Evolutionary conservation across 1,284 basidiomycete species (phyloP), one percentile per base, ranked within the genome.

Genomic region (Marasmius tenuissimus): DNA sequence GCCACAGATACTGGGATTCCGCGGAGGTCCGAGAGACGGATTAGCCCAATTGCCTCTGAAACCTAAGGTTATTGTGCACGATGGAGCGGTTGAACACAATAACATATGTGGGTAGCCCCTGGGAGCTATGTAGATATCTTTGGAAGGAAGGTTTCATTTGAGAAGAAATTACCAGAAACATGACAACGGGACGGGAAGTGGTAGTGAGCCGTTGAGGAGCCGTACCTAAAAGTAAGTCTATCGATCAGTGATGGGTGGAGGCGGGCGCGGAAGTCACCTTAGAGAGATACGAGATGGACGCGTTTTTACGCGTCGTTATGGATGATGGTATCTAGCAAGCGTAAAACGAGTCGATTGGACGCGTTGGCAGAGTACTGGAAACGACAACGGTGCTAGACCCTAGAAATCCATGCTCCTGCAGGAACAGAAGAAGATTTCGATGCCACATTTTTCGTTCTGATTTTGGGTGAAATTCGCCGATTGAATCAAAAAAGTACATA

Each of bases 251-350:
- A 49, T 49, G 48, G 48, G 48, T 8, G 34, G 50, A 5, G 22
- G 50, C 16, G n/a, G 34, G 16, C 20, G 34, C 34, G 50, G 16
- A 51, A 27, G 27, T 38, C 12, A 16, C 52, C n/a, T 5, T n/a
- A 35, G 38, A 18, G 18, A 10, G 35, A 18, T 54, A 35, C 18
- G 12, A 18, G 27, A 54, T 61, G 37, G 59, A 61, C 62, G 62
- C 62, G 62, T 63, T 45, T 63, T 61, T 54, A 63, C 62, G 62
- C 59, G 62, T 61, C 56, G 50, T 61, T 63, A 63, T 57, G 59
- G 58, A 57, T 20, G 27, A 38, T 34, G 20, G 34, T 10, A 11
- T 51, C 33, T 33, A 14, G 14, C 11, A 11, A 45, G 8, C 27
- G 18, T 49, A 20, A 51, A 47, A 54, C 45, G n/a, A 14, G n/a